Evolutionary conservation across 1,284 basidiomycete species (phyloP), one percentile per base, ranked within the genome.

Genomic region (Marasmius sp.): DNA sequence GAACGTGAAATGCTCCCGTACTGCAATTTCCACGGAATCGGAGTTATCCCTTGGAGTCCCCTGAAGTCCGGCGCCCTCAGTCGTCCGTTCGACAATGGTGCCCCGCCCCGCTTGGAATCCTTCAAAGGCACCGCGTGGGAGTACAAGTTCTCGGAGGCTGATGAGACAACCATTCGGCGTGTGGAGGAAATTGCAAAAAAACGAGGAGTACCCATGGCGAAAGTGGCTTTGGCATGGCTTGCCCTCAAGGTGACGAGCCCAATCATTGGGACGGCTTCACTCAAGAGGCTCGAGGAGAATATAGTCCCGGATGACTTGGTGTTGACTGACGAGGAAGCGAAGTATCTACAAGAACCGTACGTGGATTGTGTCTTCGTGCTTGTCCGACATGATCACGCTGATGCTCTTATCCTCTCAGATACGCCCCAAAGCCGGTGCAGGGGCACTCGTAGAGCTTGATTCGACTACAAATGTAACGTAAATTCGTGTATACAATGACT

Each of bases 161-260:
- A 74, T 59, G 65, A 66, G 49, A 59, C 54, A 4, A 72, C 73
- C 60, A 66, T 73, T 62, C 59, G 60, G 34, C 68, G 73, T 38
- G 68, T 75, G 12, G 70, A 73, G 50, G 70, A 74, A 57, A 52
- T 74, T 18, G 68, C 71, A 12, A 66, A 72, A 60, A 70, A 71
- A 53, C 64, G 65, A 22, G 69, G 68, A 22, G 68, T 66, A 65
- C 60, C 63, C 3, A 74, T 74, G 71, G 59, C 63, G 10, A 69
- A 73, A 58, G 68, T 73, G 20, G 67, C 72, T 4, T 60, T 73
- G n/a, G 69, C 71, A 10, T 73, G 73, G 73, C 63, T 69, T 4
- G 59, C 59, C 34, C 60, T 61, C 38, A 73, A 69, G 60, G 70
- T 72, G 7, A 37, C 67, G 7, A 70, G 67, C 37, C 71, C 71